Base-by-base conservation (phyloP, 2,329 filamentous ascomycete species). In the Talaromyces sp. region DNA sequence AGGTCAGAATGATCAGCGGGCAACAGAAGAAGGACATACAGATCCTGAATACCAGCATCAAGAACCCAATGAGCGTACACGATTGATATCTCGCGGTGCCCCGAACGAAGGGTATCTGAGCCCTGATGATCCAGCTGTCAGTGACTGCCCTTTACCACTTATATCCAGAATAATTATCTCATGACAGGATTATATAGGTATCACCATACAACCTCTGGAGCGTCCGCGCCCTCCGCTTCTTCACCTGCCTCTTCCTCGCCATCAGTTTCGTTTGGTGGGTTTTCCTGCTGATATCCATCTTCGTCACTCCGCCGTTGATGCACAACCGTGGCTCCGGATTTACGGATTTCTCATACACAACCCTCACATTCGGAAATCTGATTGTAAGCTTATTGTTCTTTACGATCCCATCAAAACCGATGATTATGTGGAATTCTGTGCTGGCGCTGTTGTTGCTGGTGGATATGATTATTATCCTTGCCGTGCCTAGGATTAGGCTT, bases 171-270 rank as follows among this genome's bases (percentile, higher is more conserved):
- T 4, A 7, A 31, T 9, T n/a, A 46, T 19, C 17, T 21, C 3
- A n/a, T 35, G 10, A 48, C 28, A 21, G 31, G 19, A 19, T 2
- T 8, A 13, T 35, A 31, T 54, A 79, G 77, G 86, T 89, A 22
- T 89, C 91, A 2, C 94, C 94, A 0, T 97, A 97, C 77, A 99
- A 99, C 67, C 83, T 97, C 37, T 96, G 91, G 88, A 90, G 85
- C 60, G 89, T 99, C 52, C 87, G 94, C 17, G 83, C 89, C 48
- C 79, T 94, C 56, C 85, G 91, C 69, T 89, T 86, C 69, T 73
- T 94, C 61, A 93, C 91, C 5, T 79, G 96, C 57, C 66, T 90
- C 37, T 89, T 97, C 68, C 79, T 93, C 19, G 72, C 85, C 53
- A 70, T 92, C 65, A 89, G 86, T 57, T 91, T 95, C 67, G 67